phyloP scores from a whole-genome alignment of 108 stramenopile genomes.

The Cyclotella baltica region DNA sequence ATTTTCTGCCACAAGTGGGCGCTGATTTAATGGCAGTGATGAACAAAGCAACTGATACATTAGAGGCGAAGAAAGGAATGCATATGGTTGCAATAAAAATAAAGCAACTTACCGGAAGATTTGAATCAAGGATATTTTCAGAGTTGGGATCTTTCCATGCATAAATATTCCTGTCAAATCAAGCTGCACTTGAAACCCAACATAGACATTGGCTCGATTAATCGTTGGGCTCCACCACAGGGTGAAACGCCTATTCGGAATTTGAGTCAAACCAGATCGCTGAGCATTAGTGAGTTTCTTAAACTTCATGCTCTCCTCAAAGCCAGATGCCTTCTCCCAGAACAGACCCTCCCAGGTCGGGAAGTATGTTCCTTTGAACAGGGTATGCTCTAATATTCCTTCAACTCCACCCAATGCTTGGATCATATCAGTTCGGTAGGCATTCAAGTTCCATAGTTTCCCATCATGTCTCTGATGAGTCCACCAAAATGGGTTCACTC shows the following conservation, averaged over 20 bases:
- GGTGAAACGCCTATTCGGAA: constrained; percentile 99
- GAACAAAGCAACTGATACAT: background rate
- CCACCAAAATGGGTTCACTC: constrained; percentile 99
- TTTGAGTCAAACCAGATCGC: constrained; percentile 98
- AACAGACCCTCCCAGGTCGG: constrained; percentile 99
- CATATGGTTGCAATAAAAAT: background rate
- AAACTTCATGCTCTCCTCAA: constrained; percentile 98
- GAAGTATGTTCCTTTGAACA: constrained; percentile 99
- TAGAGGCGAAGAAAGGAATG: background rate
- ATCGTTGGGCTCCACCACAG: constrained; percentile 99
- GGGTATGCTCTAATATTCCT: constrained; percentile 98
- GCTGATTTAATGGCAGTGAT: constrained; percentile 25
- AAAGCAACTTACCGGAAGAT: constrained; percentile 67
- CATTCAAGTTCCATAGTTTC: constrained; percentile 99
- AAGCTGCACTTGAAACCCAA: constrained; percentile 99
- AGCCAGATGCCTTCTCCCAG: constrained; percentile 99
- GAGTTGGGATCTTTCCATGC: constrained; percentile 99
- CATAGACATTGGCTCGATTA: constrained; percentile 99
- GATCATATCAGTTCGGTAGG: constrained; percentile 99
- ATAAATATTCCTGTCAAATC: constrained; percentile 99
- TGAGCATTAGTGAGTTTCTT: constrained; percentile 99
- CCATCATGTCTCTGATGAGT: constrained; percentile 99
- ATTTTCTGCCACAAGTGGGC: constrained; percentile 99
- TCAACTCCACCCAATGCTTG: constrained; percentile 99
- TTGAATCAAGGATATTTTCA: constrained; percentile 95